These are phyloP conservation scores for Tothia fuscella DNA, from an alignment of 2,329 filamentous ascomycete species.

Conservation along the genomic window DNA sequence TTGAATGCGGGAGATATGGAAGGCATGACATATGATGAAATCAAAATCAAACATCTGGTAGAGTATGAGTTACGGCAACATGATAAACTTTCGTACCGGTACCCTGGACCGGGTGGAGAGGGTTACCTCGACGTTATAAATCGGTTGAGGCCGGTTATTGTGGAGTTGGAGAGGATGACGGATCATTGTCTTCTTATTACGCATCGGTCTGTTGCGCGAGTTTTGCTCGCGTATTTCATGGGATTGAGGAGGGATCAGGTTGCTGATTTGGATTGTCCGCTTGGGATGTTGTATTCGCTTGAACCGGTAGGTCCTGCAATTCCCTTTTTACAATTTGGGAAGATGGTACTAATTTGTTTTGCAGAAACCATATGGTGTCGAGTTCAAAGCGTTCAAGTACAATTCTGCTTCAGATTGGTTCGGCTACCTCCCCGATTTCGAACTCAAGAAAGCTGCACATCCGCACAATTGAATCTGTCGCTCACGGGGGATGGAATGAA, in stretches of 20 bases:
- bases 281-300: constrained; percentile 88
- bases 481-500: too few species aligned
- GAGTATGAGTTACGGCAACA: constrained; percentile 69
- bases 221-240: constrained; percentile 93
- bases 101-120: constrained; percentile 89
- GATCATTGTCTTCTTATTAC: constrained; percentile 89
- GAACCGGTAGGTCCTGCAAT: constrained; percentile 48
- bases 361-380: constrained; percentile 84
- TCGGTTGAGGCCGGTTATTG: constrained; percentile 85
- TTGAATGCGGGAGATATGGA: constrained; percentile 89
- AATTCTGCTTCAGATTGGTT: constrained; percentile 70
- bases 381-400: constrained; percentile 92
- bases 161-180: constrained; percentile 93
- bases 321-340: neutral
- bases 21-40: constrained; percentile 88
- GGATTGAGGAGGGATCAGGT: constrained; percentile 84
- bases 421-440: constrained; percentile 64
- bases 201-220: constrained; percentile 82
- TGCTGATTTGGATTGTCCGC: constrained; percentile 82
- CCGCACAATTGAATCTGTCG: constrained; percentile 8
- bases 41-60: constrained; percentile 62
- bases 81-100: constrained; percentile 93
- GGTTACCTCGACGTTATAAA: constrained; percentile 97
- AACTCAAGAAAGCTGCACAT: constrained; percentile 7
- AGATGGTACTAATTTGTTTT: neutral